Evolutionary conservation across 2,329 filamentous ascomycete species (phyloP), one percentile per base, ranked within the genome.

Genomic region (Rutstroemia sp.): DNA sequence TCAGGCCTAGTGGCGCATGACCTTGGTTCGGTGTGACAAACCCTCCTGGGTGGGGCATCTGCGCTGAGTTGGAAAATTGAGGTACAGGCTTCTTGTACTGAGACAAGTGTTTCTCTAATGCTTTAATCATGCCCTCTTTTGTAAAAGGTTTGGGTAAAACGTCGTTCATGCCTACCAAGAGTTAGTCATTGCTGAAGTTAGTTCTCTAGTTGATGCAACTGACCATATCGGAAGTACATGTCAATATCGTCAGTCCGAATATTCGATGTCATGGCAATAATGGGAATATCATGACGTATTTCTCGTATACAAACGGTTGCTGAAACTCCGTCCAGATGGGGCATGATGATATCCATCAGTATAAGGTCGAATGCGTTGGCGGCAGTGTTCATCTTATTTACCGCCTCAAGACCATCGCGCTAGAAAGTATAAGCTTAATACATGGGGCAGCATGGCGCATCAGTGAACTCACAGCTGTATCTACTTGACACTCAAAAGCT

Each of bases 231-330:
- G 75, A 96, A 97, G 70, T 99, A 99, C 75, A 95, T 92, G 54
- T 92, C 89, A 60, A 97, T 95, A 70, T 99, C 94, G 67, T 96
- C 92, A 59, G 90, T 92, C 62, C 94, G 83, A 62, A 99, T 97
- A 69, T 97, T 99, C 3, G 92, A 96, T 3, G 94, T 99, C 94
- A 99, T 97, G 48, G 94, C 94, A 58, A 99, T 90, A 66, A 99
- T 95, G 0, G 94, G 94, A 19, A 88, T 85, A 5, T 85, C 82
- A 39, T 84, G 82, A 61, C 91, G 85, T 60, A 92, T 90, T 68
- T 96, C 89, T 53, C 92, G 85, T 62, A 99, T 96, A 60, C 96
- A 84, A 67, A 94, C 89, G 57, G 91, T 96, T 2, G 94, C 92
- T 16, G 92, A 96, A 5, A 97, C 91, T 64, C 94, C 94, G 67